Evolutionary conservation across 352 stramenopile species (phyloP).

Genomic region (Phytophthora sansomeana): DNA sequence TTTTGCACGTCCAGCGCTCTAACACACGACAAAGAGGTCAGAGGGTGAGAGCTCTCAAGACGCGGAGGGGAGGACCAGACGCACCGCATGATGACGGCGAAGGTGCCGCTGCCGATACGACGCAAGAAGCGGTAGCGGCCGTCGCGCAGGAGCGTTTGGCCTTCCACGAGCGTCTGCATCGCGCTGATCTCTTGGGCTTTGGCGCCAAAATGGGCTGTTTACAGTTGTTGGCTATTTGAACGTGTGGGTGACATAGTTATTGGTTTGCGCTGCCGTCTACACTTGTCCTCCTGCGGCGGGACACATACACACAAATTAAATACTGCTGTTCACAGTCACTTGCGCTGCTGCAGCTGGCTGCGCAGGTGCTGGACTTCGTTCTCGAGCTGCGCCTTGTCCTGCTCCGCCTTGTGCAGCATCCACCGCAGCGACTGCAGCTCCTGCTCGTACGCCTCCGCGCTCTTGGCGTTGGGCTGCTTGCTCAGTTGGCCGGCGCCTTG

Average conservation of each 20-base stretch:
- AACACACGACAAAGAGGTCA: not conserved
- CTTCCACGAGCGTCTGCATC: conserved; percentile 66
- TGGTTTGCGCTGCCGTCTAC: conserved; percentile 21
- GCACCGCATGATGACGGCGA: conserved; percentile 72
- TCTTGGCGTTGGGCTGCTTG: conserved; percentile 63
- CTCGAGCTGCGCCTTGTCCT: conserved; percentile 72
- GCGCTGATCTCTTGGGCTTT: not conserved
- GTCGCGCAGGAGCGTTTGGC: conserved; percentile 65
- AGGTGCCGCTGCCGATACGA: conserved; percentile 74
- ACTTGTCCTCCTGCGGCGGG: conserved; percentile 23
- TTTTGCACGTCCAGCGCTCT: conserved; percentile 62
- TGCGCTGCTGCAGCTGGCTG: conserved; percentile 47
- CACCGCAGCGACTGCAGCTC: conserved; percentile 70
- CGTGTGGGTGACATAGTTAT: too few species aligned
- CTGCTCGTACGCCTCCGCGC: conserved; percentile 67
- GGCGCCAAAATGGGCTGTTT: not conserved
- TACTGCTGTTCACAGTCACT: conserved; percentile 17
- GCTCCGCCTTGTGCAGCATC: conserved; percentile 76
- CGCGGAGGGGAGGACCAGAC: conserved; percentile 1
- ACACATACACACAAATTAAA: conserved; percentile 37
- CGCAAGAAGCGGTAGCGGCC: conserved; percentile 80
- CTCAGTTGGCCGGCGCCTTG: conserved; percentile 68
- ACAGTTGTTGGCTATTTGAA: too few species aligned
- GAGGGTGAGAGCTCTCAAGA: not conserved
- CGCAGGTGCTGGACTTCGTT: conserved; percentile 74